Conservation (phyloP, 257 asterid genomes). For the Henckelia pumila region DNA sequence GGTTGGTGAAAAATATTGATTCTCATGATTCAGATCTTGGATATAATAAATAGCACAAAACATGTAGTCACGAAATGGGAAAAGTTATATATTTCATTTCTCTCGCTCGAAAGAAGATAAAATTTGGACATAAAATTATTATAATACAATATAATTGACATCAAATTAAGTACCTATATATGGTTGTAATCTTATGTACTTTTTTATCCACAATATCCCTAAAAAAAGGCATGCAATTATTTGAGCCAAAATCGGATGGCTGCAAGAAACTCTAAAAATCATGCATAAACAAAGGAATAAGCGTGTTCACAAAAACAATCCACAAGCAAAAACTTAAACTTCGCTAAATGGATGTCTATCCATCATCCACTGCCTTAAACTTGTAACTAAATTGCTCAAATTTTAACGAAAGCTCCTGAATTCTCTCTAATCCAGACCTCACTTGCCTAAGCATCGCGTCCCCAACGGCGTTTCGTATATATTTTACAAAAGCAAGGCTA, state of each 20-base stretch:
- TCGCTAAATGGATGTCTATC: not conserved
- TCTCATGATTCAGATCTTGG: too few species aligned
- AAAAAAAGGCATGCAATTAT: not conserved
- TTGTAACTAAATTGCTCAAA: conserved; percentile 22
- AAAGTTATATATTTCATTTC: too few species aligned
- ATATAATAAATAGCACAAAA: too few species aligned
- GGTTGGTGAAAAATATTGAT: too few species aligned
- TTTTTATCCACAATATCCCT: not conserved
- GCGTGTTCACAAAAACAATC: not conserved
- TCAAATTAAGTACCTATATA: too few species aligned
- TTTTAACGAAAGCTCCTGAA: conserved; percentile 38
- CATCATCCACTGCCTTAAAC: conserved; percentile 22
- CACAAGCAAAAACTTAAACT: not conserved
- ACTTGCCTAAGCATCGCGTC: conserved; percentile 20
- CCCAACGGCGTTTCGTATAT: conserved; percentile 26
- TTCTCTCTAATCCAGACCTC: conserved; percentile 49
- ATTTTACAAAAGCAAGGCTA: not conserved
- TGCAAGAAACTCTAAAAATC: not conserved
- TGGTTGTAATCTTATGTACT: not conserved
- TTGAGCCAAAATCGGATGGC: not conserved
- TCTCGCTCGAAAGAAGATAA: too few species aligned
- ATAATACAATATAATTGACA: too few species aligned
- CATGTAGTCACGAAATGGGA: too few species aligned
- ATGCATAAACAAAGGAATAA: not conserved
- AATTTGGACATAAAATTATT: too few species aligned